phyloP scores from a whole-genome alignment of 2,329 filamentous ascomycete genomes.

The Alternaria consortialis region DNA sequence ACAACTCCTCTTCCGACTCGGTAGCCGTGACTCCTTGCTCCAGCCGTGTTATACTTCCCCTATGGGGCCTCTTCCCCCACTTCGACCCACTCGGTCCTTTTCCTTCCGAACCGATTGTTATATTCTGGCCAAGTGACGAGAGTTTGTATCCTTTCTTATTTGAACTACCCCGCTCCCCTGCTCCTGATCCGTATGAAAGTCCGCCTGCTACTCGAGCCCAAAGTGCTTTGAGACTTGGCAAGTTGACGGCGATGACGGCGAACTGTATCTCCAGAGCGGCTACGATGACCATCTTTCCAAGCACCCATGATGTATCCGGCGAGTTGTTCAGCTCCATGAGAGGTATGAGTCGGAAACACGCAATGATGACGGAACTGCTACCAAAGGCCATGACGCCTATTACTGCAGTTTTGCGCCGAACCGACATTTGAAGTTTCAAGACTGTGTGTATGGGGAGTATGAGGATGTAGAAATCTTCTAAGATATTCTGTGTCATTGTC shows the following conservation, averaged over 20 bases:
- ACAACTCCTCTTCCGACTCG: constrained; percentile 4
- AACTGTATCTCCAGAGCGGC: constrained; percentile 45
- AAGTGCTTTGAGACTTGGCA: constrained; percentile 44
- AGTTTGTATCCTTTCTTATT: background rate
- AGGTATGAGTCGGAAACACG: constrained; percentile 29
- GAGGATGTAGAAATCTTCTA: constrained; percentile 34
- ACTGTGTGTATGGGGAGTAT: constrained; percentile 32
- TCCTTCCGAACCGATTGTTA: constrained; percentile 1
- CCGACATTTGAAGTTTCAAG: constrained; percentile 28
- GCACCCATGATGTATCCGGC: constrained; percentile 37
- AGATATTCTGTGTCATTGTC: constrained; percentile 23
- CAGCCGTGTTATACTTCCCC: constrained; percentile 3
- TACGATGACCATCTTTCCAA: constrained; percentile 47
- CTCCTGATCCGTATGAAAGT: background rate
- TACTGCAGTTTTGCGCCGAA: constrained; percentile 30
- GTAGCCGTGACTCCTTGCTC: constrained; percentile 1
- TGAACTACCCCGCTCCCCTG: background rate
- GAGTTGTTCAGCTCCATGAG: constrained; percentile 34
- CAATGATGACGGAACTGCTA: constrained; percentile 35
- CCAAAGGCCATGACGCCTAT: constrained; percentile 40
- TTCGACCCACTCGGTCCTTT: background rate
- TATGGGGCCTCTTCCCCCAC: background rate
- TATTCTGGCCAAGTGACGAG: background rate
- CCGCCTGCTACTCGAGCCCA: constrained; percentile 26
- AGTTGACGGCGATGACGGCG: constrained; percentile 46